Evolutionary conservation across 192 early-diverging fungal genomes (phyloP), one percentile per base, ranked within the genome.

Genomic region (Phycomyces blakesleeanus): DNA sequence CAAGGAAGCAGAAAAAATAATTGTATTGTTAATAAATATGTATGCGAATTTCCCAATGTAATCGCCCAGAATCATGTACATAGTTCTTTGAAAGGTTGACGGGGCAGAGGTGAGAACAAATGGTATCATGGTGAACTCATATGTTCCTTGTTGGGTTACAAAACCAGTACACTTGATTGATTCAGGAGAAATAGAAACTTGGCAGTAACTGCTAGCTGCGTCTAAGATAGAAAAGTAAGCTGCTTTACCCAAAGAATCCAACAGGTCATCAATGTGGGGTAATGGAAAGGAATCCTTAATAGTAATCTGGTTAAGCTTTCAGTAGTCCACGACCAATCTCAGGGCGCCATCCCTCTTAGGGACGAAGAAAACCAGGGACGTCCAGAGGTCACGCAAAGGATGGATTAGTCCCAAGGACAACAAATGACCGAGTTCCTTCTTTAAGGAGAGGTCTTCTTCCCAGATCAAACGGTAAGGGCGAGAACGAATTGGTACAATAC

Each of bases 51-150:
- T 18, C 4, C 55, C 44, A n/a, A 75, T 55, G 0, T 51, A 26
- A 0, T 29, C 40, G 9, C 8, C n/a, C 18, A 74, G 27, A 2
- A 68, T 3, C 0, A 5, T 34, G 5, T 41, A 26, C 69, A 71
- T 64, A 24, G 39, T 38, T 0, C 47, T n/a, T 50, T 80, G 77
- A 63, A 87, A 89, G 0, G 79, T 78, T 0, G 85, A 85, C 0
- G 85, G 86, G 0, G 80, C 81, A 56, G 87, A 89, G 20, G 76
- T 77, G 0, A 91, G 58, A 0, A 85, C 89, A 62, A 87, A 85
- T 1, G 84, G 85, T 59, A 91, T 69, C 10, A 88, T 80, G 0
- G 61, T 26, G 50, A 76, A 87, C 55, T 88, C 71, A 47, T 68
- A 91, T 5, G 65, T 75, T 0, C 77, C 71, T 24, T 70, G 70